Conservation (phyloP, 108 stramenopile genomes). For the Discostella stelligeroides region DNA sequence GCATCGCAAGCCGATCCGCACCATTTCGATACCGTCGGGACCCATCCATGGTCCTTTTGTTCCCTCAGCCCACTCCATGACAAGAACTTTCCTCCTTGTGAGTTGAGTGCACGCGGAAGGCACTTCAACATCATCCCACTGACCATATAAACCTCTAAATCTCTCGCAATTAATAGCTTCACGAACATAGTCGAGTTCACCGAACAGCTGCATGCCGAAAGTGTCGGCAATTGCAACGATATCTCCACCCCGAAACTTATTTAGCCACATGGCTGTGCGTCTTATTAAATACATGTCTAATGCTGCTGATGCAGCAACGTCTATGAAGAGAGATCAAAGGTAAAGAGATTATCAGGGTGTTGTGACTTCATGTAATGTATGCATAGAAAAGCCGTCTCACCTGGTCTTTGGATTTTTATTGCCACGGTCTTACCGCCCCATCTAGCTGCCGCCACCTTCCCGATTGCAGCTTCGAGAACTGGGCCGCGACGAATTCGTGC, state of each 20-base stretch:
- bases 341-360: not conserved
- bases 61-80: slow-evolving; percentile 94
- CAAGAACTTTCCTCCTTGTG: slow-evolving; percentile 83
- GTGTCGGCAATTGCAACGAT: slow-evolving; percentile 87
- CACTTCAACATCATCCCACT: slow-evolving; percentile 80
- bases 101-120: slow-evolving; percentile 75
- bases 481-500: slow-evolving; percentile 48
- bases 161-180: slow-evolving; percentile 85
- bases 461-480: slow-evolving; percentile 54
- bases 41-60: slow-evolving; percentile 89
- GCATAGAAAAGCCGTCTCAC: not conserved
- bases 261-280: slow-evolving; percentile 77
- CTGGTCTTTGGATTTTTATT: slow-evolving; percentile 87
- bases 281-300: slow-evolving; percentile 91
- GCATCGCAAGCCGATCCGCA: slow-evolving; percentile 87
- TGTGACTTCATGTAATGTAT: no score
- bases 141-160: slow-evolving; percentile 85
- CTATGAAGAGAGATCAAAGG: slow-evolving; percentile 15
- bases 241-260: slow-evolving; percentile 79
- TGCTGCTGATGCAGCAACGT: slow-evolving; percentile 80
- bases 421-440: slow-evolving; percentile 86
- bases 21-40: slow-evolving; percentile 83
- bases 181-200: slow-evolving; percentile 86
- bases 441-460: slow-evolving; percentile 57
- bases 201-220: slow-evolving; percentile 92